Evolutionary conservation across 768 basidiomycete species (phyloP).

Genomic region (Hericium rajendrae): DNA sequence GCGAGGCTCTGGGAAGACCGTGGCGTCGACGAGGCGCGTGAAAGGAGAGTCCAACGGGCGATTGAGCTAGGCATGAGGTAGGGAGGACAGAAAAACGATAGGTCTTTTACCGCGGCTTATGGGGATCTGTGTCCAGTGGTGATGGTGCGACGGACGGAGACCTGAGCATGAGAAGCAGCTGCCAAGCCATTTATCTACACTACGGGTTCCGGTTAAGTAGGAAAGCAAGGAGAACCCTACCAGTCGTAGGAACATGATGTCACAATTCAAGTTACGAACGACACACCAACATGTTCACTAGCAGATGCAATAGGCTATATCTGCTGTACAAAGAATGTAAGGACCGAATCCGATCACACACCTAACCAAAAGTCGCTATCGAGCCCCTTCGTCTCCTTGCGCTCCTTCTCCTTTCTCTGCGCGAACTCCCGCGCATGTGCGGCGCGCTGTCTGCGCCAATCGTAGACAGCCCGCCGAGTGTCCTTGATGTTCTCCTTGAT

Average conservation of each 20-base stretch:
- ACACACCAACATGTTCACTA: no score
- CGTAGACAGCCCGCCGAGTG: constrained; percentile 4
- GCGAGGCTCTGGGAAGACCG: constrained; percentile 36
- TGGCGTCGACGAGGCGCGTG: constrained; percentile 14
- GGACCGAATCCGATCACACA: not conserved
- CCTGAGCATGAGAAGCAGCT: no score
- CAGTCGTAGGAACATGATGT: no score
- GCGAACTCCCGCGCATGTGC: not conserved
- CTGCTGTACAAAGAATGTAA: no score
- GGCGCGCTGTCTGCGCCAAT: constrained; percentile 10
- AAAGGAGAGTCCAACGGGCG: constrained; percentile 22
- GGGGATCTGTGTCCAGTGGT: no score
- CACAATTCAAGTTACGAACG: no score
- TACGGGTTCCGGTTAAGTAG: no score
- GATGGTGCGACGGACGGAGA: no score
- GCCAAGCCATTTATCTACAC: no score
- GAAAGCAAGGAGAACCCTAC: no score
- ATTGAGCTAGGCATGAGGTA: not conserved
- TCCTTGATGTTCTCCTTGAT: constrained; percentile 12
- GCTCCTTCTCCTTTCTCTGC: constrained; percentile 4
- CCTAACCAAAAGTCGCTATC: constrained; percentile 4
- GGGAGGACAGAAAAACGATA: not conserved
- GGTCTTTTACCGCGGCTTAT: no score
- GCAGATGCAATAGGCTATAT: no score
- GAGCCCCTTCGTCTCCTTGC: constrained; percentile 1